phyloP scores from a whole-genome alignment of 768 basidiomycete genomes.

The Lactifluus subvellereus region DNA sequence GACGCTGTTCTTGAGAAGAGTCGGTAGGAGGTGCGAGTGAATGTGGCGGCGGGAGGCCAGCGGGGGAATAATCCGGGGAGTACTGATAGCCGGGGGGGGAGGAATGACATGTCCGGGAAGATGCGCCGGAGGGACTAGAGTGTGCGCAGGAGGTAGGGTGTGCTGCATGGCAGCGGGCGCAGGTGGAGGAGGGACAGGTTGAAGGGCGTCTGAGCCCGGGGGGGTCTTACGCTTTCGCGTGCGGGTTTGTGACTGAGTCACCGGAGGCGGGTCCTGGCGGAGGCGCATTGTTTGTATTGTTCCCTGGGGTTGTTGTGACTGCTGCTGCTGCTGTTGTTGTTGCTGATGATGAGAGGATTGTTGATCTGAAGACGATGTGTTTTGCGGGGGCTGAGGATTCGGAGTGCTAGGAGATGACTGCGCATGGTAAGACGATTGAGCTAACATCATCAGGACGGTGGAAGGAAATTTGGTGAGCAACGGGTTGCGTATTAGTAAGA shows the following conservation, averaged over 20 bases:
- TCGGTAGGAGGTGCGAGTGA: constrained; percentile 4
- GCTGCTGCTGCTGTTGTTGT: constrained; percentile 20
- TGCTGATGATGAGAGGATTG: constrained; percentile 15
- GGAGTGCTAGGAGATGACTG: constrained; percentile 26
- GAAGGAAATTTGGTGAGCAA: constrained; percentile 27
- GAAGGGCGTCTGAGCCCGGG: constrained; percentile 32
- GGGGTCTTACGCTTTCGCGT: constrained; percentile 68
- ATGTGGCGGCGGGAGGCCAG: constrained; percentile 22
- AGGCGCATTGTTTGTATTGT: constrained; percentile 48
- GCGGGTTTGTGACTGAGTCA: constrained; percentile 38
- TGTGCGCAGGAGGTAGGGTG: constrained; percentile 30
- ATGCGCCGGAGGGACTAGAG: constrained; percentile 21
- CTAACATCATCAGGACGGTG: constrained; percentile 32
- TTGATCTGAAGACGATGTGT: constrained; percentile 9
- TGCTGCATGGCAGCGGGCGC: constrained; percentile 31
- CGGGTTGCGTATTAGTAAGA: constrained; percentile 33
- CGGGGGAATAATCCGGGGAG: constrained; percentile 23
- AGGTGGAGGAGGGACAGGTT: constrained; percentile 40
- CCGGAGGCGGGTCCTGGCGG: constrained; percentile 47
- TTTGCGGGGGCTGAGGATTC: constrained; percentile 11
- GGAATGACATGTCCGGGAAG: constrained; percentile 28
- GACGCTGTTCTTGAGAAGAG: constrained; percentile 12
- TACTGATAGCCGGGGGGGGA: constrained; percentile 32
- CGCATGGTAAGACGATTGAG: constrained; percentile 29
- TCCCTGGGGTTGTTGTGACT: constrained; percentile 23